Conservation (phyloP, 2,329 filamentous ascomycete genomes). For the Aspergillus ruber region DNA sequence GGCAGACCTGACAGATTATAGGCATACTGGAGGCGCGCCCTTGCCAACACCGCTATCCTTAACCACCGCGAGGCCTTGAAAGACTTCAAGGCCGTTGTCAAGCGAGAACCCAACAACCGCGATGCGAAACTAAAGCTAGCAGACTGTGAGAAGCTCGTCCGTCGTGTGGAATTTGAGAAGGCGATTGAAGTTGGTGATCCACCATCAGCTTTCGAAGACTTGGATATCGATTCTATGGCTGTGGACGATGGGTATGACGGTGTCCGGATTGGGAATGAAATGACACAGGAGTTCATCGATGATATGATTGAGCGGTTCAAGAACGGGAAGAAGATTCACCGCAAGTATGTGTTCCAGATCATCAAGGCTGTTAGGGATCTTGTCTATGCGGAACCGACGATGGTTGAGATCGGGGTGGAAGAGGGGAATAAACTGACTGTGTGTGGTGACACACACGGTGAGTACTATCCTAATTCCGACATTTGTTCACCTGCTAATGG, state of each 20-base stretch:
- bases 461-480: constrained; percentile 6
- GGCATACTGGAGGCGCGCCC: constrained; percentile 91
- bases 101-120: constrained; percentile 79
- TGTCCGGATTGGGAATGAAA: constrained; percentile 64
- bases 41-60: constrained; percentile 86
- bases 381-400: constrained; percentile 86
- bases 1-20: constrained; percentile 29
- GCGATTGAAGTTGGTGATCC: constrained; percentile 92
- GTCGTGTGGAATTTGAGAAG: constrained; percentile 84
- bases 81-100: constrained; percentile 87
- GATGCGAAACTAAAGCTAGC: constrained; percentile 85
- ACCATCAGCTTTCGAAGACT: constrained; percentile 81
- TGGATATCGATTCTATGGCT: constrained; percentile 78
- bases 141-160: constrained; percentile 92
- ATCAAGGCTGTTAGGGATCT: constrained; percentile 83
- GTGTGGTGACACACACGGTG: constrained; percentile 94
- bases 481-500: constrained; percentile 2
- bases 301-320: constrained; percentile 98
- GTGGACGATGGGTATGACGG: constrained; percentile 85
- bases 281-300: constrained; percentile 95
- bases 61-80: constrained; percentile 79
- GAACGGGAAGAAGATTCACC: constrained; percentile 87
- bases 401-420: constrained; percentile 86
- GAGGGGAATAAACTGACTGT: constrained; percentile 78
- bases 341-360: constrained; percentile 97